phyloP scores from a whole-genome alignment of 805 yeast species.

The Lachancea quebecensis region DNA sequence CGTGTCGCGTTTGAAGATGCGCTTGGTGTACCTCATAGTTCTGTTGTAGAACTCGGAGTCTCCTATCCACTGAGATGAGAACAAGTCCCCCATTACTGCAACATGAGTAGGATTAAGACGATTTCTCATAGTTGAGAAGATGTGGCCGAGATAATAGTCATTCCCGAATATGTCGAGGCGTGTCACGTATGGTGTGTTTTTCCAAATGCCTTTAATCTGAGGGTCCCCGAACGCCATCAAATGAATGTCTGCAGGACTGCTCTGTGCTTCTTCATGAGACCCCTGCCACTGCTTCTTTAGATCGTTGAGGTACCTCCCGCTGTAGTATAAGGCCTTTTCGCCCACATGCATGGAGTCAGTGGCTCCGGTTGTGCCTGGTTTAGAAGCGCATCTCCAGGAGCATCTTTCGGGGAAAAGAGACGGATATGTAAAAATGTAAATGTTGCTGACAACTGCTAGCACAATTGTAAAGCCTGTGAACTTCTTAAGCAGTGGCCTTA shows the following conservation, averaged over 20 bases:
- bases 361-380: not conserved
- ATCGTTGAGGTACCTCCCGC: conserved; percentile 25
- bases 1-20: conserved; percentile 59
- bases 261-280: not conserved
- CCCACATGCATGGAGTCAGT: conserved; percentile 15
- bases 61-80: conserved; percentile 90
- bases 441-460: conserved; percentile 43
- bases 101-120: conserved; percentile 71
- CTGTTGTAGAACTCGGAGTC: conserved; percentile 82
- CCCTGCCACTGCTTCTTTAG: conserved; percentile 16
- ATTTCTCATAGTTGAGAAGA: conserved; percentile 56
- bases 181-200: conserved; percentile 59
- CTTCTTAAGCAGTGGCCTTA: conserved; percentile 14
- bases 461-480: conserved; percentile 21
- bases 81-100: conserved; percentile 86
- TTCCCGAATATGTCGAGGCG: conserved; percentile 83
- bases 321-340: conserved; percentile 23
- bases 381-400: conserved; percentile 44
- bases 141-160: conserved; percentile 83
- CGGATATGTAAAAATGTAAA: conserved; percentile 72
- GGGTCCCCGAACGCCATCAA: conserved; percentile 92
- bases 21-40: conserved; percentile 63
- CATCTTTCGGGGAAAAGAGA: conserved; percentile 49
- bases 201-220: conserved; percentile 87
- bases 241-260: conserved; percentile 41